Conservation (phyloP, 1,139 yeast species). For the Yamadazyma sp. region DNA sequence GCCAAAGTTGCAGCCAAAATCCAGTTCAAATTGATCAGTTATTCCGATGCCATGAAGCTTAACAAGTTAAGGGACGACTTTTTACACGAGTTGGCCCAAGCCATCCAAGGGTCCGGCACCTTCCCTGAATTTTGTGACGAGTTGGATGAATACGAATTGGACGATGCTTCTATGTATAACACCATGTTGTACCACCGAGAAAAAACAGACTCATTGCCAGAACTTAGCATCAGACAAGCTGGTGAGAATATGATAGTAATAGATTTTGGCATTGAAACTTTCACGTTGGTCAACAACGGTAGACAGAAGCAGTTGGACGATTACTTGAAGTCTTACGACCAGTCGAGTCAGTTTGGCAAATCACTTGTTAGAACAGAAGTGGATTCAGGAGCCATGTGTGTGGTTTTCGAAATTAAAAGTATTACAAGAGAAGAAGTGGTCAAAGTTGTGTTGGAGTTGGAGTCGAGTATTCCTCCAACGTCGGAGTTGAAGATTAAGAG, state of each 20-base stretch:
- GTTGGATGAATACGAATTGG: conserved; percentile 18
- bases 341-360: conserved; percentile 7
- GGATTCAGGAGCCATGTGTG: conserved; percentile 27
- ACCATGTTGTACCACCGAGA: conserved; percentile 17
- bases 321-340: conserved; percentile 9
- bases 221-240: conserved; percentile 27
- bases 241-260: conserved; percentile 33
- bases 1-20: conserved; percentile 27
- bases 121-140: conserved; percentile 14
- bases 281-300: conserved; percentile 30
- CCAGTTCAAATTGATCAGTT: conserved; percentile 23
- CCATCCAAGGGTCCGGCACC: conserved; percentile 8
- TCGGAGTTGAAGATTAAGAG: conserved; percentile 29
- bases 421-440: conserved; percentile 22
- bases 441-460: conserved; percentile 20
- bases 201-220: conserved; percentile 10
- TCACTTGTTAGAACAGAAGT: conserved; percentile 24
- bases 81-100: conserved; percentile 17
- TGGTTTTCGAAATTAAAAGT: conserved; percentile 18
- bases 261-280: conserved; percentile 29
- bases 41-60: conserved; percentile 25
- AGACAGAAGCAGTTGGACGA: conserved; percentile 24
- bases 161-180: conserved; percentile 2
- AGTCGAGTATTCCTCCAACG: conserved; percentile 26
- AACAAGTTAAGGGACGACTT: conserved; percentile 19